These are phyloP conservation scores for Nitzschia sp. DNA, from an alignment of 108 stramenopile species.

Conservation along the genomic window DNA sequence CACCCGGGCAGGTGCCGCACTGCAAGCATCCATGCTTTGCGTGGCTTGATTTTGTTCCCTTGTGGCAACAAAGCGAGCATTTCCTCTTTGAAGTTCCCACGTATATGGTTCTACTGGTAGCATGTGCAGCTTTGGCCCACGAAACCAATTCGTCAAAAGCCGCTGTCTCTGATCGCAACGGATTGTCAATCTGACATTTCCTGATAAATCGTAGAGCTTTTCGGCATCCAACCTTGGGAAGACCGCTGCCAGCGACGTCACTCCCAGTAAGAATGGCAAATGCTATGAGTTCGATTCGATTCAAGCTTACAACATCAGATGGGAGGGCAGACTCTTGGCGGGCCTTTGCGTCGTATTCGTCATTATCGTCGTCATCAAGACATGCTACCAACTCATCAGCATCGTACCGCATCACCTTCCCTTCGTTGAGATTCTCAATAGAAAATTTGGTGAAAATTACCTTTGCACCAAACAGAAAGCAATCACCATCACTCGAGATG, in stretches of 20 bases:
- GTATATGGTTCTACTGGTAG: not conserved
- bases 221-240: conserved; percentile 65
- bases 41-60: conserved; percentile 60
- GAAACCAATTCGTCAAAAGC: conserved; percentile 58
- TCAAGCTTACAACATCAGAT: conserved; percentile 38
- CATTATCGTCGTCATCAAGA: conserved; percentile 30
- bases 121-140: conserved; percentile 43
- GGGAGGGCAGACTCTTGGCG: not conserved
- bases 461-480: conserved; percentile 91
- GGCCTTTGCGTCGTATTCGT: conserved; percentile 6
- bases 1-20: conserved; percentile 77
- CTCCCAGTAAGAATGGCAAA: conserved; percentile 82
- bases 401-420: conserved; percentile 69
- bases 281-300: conserved; percentile 65
- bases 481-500: conserved; percentile 95
- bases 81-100: not conserved
- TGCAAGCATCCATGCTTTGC: conserved; percentile 68
- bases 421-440: conserved; percentile 63
- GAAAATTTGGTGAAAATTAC: conserved; percentile 91
- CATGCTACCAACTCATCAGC: conserved; percentile 32
- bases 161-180: conserved; percentile 38
- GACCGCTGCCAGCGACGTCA: conserved; percentile 67
- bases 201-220: conserved; percentile 78
- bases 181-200: conserved; percentile 59
- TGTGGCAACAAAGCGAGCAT: conserved; percentile 64